phyloP scores from a whole-genome alignment of 441 rosid species.

The Lepidium campestre region DNA sequence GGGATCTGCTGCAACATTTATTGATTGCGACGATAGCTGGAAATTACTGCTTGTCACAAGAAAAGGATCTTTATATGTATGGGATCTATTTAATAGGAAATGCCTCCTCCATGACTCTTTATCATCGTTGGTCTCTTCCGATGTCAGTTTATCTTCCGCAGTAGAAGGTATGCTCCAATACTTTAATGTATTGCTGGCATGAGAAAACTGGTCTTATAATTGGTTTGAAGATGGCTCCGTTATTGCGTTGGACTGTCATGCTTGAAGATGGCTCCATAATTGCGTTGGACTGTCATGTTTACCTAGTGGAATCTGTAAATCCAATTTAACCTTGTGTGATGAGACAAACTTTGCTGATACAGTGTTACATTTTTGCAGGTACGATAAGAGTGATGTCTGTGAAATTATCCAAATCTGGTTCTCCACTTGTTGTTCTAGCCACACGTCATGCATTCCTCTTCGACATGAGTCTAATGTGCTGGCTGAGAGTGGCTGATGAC shows the following conservation, averaged over 20 bases:
- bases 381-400: constrained; percentile 84
- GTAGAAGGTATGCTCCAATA: constrained; percentile 20
- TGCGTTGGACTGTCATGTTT: not conserved
- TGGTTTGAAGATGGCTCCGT: not conserved
- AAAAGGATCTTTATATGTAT: constrained; percentile 72
- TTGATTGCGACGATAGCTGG: constrained; percentile 93
- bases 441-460: constrained; percentile 96
- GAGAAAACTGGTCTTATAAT: not conserved
- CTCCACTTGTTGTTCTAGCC: constrained; percentile 88
- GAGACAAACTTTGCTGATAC: constrained; percentile 8
- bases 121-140: constrained; percentile 59
- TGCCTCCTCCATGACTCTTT: constrained; percentile 78
- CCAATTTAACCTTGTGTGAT: not conserved
- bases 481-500: constrained; percentile 97
- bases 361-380: constrained; percentile 39
- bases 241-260: not conserved
- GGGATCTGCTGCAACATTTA: constrained; percentile 91
- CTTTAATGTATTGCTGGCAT: not conserved
- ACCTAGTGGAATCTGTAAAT: not conserved
- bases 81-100: constrained; percentile 76
- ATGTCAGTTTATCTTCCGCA: constrained; percentile 48
- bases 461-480: constrained; percentile 82
- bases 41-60: constrained; percentile 77
- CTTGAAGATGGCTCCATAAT: not conserved
- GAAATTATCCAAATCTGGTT: constrained; percentile 86